Conservation (phyloP, 176 grass and related monocot species). For the Pontederia paniculata region DNA sequence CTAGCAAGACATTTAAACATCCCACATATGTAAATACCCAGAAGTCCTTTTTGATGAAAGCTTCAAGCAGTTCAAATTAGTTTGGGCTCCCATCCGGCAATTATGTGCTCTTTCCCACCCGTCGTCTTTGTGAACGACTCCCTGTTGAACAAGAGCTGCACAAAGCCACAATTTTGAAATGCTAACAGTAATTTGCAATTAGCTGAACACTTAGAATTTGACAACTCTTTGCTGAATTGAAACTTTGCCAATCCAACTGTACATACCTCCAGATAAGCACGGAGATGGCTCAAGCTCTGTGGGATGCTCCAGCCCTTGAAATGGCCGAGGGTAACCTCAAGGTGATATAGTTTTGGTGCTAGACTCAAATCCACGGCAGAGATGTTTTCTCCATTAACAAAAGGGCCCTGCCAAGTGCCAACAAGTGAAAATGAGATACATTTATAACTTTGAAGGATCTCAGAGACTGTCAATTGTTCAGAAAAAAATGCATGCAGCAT, state of each 20-base stretch:
- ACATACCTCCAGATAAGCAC: slow-evolving; percentile 51
- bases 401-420: slow-evolving; percentile 54
- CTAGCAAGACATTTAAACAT: too few species aligned
- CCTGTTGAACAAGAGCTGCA: not conserved
- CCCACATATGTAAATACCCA: too few species aligned
- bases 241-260: not conserved
- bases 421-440: too few species aligned
- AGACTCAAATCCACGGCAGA: slow-evolving; percentile 59
- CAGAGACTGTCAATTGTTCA: too few species aligned
- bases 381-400: slow-evolving; percentile 49
- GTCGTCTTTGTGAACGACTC: slow-evolving; percentile 13
- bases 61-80: not conserved
- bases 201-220: too few species aligned
- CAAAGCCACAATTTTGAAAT: not conserved
- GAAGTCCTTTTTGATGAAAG: not conserved
- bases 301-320: slow-evolving; percentile 94
- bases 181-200: too few species aligned
- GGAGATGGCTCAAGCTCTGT: slow-evolving; percentile 41
- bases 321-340: slow-evolving; percentile 49
- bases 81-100: slow-evolving; percentile 6
- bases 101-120: not conserved
- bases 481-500: too few species aligned
- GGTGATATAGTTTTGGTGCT: slow-evolving; percentile 76
- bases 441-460: too few species aligned
- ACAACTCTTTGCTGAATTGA: too few species aligned